Base-by-base conservation (phyloP, 148 eudicot genomes). In the Fagopyrum esculentum region DNA sequence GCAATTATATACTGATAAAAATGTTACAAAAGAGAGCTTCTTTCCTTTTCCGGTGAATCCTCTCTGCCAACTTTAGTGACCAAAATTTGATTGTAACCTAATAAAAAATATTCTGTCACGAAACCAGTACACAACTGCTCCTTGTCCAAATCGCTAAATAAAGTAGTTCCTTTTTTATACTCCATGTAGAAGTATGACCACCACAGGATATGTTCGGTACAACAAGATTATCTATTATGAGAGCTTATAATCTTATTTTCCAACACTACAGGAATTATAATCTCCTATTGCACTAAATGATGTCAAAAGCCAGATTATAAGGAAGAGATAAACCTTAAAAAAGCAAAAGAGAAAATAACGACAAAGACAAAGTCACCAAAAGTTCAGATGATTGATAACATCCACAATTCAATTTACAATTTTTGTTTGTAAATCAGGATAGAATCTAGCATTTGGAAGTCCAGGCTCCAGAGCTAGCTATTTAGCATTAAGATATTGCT, bases 381-480 rank as follows among this genome's bases (percentile, higher is more conserved):
- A 61, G 9, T 10, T 6, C 68, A 61, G 7, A 61, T 59, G 30
- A 59, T 59, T 35, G 17, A 55, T 2, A 16, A 16, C 59, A 22
- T 61, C 6, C n/a, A 61, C 16, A 61, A 61, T 43, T 30, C 69
- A 30, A 5, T 29, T 61, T 29, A 61, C 69, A 61, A 30, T 3
- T 29, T 30, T 3, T 9, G 70, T 60, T 29, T 60, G 15, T 29
- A 40, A 35, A 5, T 40, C 45, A 64, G 45, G 17, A 35, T 63
- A 57, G 55, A 72, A 3, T 11, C 26, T 49, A 79, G 57, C 75
- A 74, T 35, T 35, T 79, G 35, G 70, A 73, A 66, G 40, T 35
- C 40, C 40, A 35, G 26, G 52, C 46, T 48, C 16, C 74, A 9
- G 19, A 66, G 6, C 11, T 5, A 66, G 4, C 43, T 64, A 8